A percentile compares a stretch with the other conserved stretches of the same genome.
Evolutionary conservation across 1,284 basidiomycete species (phyloP).

Genomic region (Moniliophthora roreri): DNA sequence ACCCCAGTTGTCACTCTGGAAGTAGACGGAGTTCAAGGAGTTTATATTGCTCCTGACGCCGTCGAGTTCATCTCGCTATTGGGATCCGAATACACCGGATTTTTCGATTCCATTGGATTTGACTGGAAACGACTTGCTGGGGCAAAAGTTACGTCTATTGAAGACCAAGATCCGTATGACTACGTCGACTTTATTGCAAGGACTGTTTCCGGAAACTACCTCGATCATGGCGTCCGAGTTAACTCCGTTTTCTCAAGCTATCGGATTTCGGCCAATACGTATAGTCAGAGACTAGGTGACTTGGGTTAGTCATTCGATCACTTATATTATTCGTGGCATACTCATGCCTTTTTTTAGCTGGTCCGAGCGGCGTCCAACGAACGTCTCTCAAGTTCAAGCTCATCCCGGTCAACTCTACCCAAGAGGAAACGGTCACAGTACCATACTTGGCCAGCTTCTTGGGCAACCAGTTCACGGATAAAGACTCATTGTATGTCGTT

Average conservation of each 20-base stretch:
- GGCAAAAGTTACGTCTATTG: conserved; percentile 54
- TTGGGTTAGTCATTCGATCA: background rate
- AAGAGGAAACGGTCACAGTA: conserved; percentile 47
- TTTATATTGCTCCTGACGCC: conserved; percentile 58
- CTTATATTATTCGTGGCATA: background rate
- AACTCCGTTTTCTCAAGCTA: conserved; percentile 67
- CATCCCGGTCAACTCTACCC: conserved; percentile 45
- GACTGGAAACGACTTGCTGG: conserved; percentile 62
- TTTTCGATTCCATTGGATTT: conserved; percentile 51
- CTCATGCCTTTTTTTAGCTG: conserved; percentile 31
- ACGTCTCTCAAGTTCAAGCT: conserved; percentile 46
- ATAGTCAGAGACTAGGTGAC: conserved; percentile 54
- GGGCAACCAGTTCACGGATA: conserved; percentile 51
- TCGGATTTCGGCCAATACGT: conserved; percentile 43
- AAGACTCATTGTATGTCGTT: conserved; percentile 47
- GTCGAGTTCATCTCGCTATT: conserved; percentile 48
- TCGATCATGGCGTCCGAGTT: conserved; percentile 62
- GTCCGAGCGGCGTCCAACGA: conserved; percentile 47
- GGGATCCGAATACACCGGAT: conserved; percentile 45
- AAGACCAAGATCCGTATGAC: conserved; percentile 51
- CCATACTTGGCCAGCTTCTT: conserved; percentile 52
- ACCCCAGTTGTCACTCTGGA: conserved; percentile 57
- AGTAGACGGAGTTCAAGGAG: conserved; percentile 48
- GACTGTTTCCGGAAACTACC: conserved; percentile 60
- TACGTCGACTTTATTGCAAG: conserved; percentile 58